phyloP scores from a whole-genome alignment of 805 yeast genomes.

The Ogataea zsoltii region DNA sequence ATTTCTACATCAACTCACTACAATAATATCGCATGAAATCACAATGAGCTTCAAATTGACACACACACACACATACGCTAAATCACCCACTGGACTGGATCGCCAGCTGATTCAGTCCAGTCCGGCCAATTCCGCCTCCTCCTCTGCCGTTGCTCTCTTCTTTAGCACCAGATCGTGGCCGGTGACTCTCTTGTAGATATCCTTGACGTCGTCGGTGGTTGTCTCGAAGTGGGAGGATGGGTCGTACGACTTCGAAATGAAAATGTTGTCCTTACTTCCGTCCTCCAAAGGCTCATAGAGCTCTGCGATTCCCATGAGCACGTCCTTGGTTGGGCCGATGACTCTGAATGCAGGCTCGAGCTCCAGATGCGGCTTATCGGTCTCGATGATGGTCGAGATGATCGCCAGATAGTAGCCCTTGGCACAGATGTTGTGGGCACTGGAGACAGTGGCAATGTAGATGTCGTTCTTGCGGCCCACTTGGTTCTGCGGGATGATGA shows the following conservation, averaged over 20 bases:
- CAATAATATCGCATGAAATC: no score
- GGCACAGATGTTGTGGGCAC: slow-evolving; percentile 87
- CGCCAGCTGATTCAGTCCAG: no score
- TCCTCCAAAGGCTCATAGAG: slow-evolving; percentile 83
- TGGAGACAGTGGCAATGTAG: slow-evolving; percentile 86
- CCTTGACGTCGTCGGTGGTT: slow-evolving; percentile 95
- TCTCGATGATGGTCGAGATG: slow-evolving; percentile 91
- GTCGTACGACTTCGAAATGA: slow-evolving; percentile 86
- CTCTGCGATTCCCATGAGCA: slow-evolving; percentile 92
- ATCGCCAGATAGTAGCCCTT: slow-evolving; percentile 90
- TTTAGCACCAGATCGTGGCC: slow-evolving; percentile 90
- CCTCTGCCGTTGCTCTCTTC: slow-evolving; percentile 68
- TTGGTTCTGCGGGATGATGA: slow-evolving; percentile 95
- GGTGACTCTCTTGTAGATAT: slow-evolving; percentile 84
- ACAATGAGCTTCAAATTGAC: no score
- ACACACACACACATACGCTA: no score
- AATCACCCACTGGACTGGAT: no score
- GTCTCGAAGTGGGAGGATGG: slow-evolving; percentile 94
- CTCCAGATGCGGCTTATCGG: slow-evolving; percentile 88
- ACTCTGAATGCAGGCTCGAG: slow-evolving; percentile 91
- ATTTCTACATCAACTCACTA: no score
- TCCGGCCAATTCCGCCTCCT: slow-evolving; percentile 51
- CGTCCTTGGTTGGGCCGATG: slow-evolving; percentile 76
- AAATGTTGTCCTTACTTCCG: slow-evolving; percentile 78
- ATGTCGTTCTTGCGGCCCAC: slow-evolving; percentile 91